A percentile compares a stretch with the other conserved stretches of the same genome.
Evolutionary conservation across 805 yeast genomes (phyloP).

Genomic region (Ogataea naganishii): DNA sequence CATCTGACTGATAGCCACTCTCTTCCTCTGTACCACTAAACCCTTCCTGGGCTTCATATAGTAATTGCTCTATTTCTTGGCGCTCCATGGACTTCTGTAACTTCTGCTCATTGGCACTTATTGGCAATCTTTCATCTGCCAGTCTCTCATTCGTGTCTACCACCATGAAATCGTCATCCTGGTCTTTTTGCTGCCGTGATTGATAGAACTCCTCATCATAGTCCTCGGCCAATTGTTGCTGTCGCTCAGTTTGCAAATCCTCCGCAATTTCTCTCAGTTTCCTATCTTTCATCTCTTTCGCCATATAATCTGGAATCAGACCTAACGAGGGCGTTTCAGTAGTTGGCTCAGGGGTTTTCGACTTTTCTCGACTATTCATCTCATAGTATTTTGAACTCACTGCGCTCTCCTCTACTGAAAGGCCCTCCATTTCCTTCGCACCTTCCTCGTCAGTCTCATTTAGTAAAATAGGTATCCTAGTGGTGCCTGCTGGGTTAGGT

Average conservation of each 20-base stretch:
- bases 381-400: too few species aligned
- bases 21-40: slow-evolving; percentile 9
- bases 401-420: too few species aligned
- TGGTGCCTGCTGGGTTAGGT: too few species aligned
- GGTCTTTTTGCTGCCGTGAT: slow-evolving; percentile 7
- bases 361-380: too few species aligned
- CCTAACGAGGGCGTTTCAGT: too few species aligned
- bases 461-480: too few species aligned
- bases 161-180: slow-evolving; percentile 8
- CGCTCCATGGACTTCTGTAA: slow-evolving; percentile 17
- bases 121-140: slow-evolving; percentile 20
- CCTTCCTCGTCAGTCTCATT: too few species aligned
- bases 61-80: slow-evolving; percentile 25
- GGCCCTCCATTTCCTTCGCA: too few species aligned
- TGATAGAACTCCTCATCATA: slow-evolving; percentile 8
- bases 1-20: slow-evolving; percentile 6
- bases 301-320: too few species aligned
- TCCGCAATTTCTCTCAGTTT: slow-evolving; percentile 9
- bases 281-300: slow-evolving; percentile 16
- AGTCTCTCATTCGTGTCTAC: slow-evolving; percentile 14
- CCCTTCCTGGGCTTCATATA: slow-evolving; percentile 20
- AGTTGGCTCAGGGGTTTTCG: too few species aligned
- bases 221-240: slow-evolving; percentile 2
- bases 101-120: slow-evolving; percentile 17
- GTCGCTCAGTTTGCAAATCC: too few species aligned